Conservation (phyloP, 2,329 filamentous ascomycete genomes). For the Sporothrix dimorphospora region DNA sequence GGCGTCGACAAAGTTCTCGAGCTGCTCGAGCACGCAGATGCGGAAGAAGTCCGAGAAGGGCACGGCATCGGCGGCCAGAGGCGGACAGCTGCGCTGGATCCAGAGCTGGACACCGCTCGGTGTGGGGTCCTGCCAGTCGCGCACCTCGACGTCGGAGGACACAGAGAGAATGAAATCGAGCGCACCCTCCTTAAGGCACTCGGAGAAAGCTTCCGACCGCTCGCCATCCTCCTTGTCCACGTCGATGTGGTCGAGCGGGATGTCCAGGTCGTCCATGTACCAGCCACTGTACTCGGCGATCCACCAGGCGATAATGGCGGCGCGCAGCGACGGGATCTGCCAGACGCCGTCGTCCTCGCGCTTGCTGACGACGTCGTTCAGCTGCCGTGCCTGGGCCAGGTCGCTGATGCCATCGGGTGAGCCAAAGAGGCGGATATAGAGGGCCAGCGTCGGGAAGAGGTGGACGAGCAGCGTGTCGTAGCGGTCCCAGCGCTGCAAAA, state of each 20-base stretch:
- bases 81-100: constrained; percentile 77
- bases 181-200: constrained; percentile 82
- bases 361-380: constrained; percentile 70
- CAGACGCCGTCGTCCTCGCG: constrained; percentile 70
- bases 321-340: constrained; percentile 74
- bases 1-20: constrained; percentile 86
- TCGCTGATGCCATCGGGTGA: constrained; percentile 72
- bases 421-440: constrained; percentile 76
- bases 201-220: constrained; percentile 72
- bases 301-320: constrained; percentile 83
- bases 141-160: constrained; percentile 76
- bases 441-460: constrained; percentile 76
- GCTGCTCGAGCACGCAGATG: constrained; percentile 71
- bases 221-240: constrained; percentile 70
- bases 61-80: constrained; percentile 68
- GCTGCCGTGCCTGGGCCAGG: constrained; percentile 67
- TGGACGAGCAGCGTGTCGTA: constrained; percentile 78
- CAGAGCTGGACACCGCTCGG: constrained; percentile 80
- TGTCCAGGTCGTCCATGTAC: constrained; percentile 73
- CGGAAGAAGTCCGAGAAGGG: constrained; percentile 75
- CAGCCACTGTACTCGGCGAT: constrained; percentile 90
- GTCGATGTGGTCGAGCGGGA: constrained; percentile 64
- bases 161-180: constrained; percentile 90
- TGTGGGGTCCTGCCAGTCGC: constrained; percentile 86
- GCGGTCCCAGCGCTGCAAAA: constrained; percentile 71